These are phyloP conservation scores for Amylocarpus encephaloides DNA, from an alignment of 2,329 filamentous ascomycete species.

Conservation along the genomic window DNA sequence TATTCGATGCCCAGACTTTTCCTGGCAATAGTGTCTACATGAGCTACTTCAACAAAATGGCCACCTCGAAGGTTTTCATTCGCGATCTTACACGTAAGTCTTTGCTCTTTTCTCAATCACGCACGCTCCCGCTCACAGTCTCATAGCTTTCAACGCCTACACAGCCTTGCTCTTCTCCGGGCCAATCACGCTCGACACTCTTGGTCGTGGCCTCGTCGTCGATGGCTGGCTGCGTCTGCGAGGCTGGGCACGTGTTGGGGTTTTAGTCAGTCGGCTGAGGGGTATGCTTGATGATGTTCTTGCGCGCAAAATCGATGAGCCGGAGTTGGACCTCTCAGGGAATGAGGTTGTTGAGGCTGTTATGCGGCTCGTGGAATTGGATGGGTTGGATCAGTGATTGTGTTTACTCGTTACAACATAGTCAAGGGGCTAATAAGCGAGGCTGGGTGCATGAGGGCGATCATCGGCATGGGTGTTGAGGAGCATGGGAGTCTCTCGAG, in stretches of 20 bases:
- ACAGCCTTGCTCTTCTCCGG: constrained; percentile 84
- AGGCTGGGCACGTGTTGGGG: constrained; percentile 92
- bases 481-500: too few species aligned
- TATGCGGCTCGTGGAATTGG: constrained; percentile 75
- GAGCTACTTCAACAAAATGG: constrained; percentile 87
- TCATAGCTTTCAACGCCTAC: constrained; percentile 76
- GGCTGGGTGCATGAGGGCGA: not conserved
- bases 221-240: constrained; percentile 84
- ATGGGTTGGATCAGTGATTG: constrained; percentile 62
- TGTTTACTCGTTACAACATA: too few species aligned
- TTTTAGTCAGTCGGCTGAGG: constrained; percentile 75
- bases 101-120: not conserved
- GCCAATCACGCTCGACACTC: constrained; percentile 75
- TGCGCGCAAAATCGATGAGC: constrained; percentile 72
- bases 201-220: constrained; percentile 79
- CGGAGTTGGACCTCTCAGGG: constrained; percentile 49
- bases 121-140: not conserved
- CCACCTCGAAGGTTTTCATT: constrained; percentile 86
- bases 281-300: constrained; percentile 83
- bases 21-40: constrained; percentile 70
- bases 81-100: constrained; percentile 79
- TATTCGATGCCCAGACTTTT: constrained; percentile 79
- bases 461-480: not conserved
- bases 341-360: constrained; percentile 72
- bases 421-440: not conserved